A percentile compares a stretch with the other conserved stretches of the same genome.
phyloP scores from a whole-genome alignment of 805 yeast species.

The Candida succiphila region DNA sequence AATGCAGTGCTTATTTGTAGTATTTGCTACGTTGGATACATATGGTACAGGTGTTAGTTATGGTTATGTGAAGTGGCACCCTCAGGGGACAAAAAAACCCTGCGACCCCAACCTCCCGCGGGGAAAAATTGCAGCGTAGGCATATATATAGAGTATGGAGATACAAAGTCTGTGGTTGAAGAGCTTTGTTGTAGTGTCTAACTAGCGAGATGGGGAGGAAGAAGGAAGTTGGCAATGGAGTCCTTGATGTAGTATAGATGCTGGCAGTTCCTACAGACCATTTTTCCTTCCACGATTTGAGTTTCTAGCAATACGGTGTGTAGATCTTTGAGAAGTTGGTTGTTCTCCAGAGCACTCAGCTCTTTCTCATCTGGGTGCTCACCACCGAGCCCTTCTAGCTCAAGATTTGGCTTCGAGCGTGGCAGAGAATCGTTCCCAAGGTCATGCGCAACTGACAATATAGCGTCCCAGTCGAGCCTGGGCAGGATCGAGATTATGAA shows the following conservation, averaged over 20 bases:
- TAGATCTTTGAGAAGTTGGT: conserved; percentile 58
- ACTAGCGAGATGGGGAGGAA: conserved; percentile 86
- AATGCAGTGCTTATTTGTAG: too few relatives aligned
- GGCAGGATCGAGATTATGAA: conserved; percentile 69
- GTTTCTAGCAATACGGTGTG: conserved; percentile 79
- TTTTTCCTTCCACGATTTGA: conserved; percentile 76
- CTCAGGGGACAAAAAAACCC: too few relatives aligned
- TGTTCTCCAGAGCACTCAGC: conserved; percentile 30
- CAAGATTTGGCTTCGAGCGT: conserved; percentile 37
- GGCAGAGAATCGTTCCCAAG: conserved; percentile 59
- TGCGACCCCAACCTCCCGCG: too few relatives aligned
- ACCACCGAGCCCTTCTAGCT: background rate
- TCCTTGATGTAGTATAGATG: conserved; percentile 87
- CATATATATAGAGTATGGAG: too few relatives aligned
- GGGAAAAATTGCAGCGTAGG: too few relatives aligned
- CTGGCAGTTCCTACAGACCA: conserved; percentile 79
- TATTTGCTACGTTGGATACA: too few relatives aligned
- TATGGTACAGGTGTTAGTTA: too few relatives aligned
- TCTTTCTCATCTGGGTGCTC: conserved; percentile 37
- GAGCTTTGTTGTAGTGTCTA: too few relatives aligned
- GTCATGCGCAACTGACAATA: conserved; percentile 68
- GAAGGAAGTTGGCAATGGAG: conserved; percentile 84
- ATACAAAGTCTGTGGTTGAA: too few relatives aligned
- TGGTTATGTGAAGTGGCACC: too few relatives aligned
- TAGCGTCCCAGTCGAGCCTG: conserved; percentile 83